Base-by-base conservation (phyloP, 2,329 filamentous ascomycete genomes). In the Amauroascus niger region DNA sequence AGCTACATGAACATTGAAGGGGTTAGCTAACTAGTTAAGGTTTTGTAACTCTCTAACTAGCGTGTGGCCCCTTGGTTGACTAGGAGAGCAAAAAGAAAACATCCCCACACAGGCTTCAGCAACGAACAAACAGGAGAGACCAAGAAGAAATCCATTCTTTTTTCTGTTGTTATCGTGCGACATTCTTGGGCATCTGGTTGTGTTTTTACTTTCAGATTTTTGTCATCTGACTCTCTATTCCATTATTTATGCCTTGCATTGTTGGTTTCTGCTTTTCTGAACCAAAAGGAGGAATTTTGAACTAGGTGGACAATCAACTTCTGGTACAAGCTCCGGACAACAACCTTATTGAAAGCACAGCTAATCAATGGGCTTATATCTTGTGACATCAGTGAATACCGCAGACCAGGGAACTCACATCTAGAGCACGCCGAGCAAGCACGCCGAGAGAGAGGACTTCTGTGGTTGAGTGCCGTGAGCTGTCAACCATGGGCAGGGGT, bases 401-500 rank as follows among this genome's bases (percentile, higher is more conserved):
- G 6, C 39, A 41, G 11, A n/a, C 16, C 8, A 4, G 4, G 18
- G 13, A 41, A 22, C 5, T 20, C 3, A 35, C 37, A 40, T 6
- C 6, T 40, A 6, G n/a, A n/a, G n/a, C n/a, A n/a, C n/a, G n/a
- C n/a, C n/a, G n/a, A n/a, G n/a, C n/a, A n/a, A n/a, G n/a, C n/a
- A 20, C 6, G 20, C n/a, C 16, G 20, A 20, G 39, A 13, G 18
- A 41, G 18, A 16, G 30, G 32, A 11, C n/a, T 37, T 37, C 2
- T 20, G 16, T 48, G 14, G 30, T 18, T 48, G 20, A n/a, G 32
- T 32, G 13, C 45, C 14, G 30, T 37, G 39, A 45, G 32, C 49
- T 45, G 18, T 45, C 48, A 43, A 48, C 33, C 22, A 53, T 53
- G 51, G 51, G 51, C 43, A 47, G 51, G 26, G 51, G 48, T 32